Evolutionary conservation across 768 basidiomycete species (phyloP), one percentile per base, ranked within the genome.

Genomic region (Trametes meyenii): DNA sequence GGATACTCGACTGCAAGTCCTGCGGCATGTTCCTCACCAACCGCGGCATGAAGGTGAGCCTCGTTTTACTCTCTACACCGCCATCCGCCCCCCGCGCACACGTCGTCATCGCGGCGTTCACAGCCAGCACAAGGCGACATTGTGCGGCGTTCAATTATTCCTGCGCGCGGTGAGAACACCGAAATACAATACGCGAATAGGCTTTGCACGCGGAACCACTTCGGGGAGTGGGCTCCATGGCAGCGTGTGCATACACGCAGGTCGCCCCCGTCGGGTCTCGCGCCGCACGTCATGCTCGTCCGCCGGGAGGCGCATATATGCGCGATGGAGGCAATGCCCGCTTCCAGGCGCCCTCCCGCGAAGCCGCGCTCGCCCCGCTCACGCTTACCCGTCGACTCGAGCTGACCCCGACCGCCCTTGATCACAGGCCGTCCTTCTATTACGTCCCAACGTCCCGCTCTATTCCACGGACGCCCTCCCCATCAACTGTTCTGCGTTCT

Each of bases 391-490:
- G 35, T 53, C 17, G 55, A 62, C 55, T 43, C 45, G 40, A 21
- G 36, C 26, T 19, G 26, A 61, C n/a, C 29, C 61, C 58, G 56
- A 62, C 61, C 50, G 51, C 44, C 50, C 45, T 58, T 36, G 48
- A 40, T 65, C 56, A 51, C 67, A 92, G 91, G 92, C 92, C 49
- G 91, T 94, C 42, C 80, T 93, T n/a, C 80, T 94, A 21, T 80
- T 93, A 56, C 84, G 87, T 57, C 91, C 92, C 0, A 87, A 86
- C 58, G 87, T 94, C 68, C 84, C 92, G 45, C 83, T 94, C 46
- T 95, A 86, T 71, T 92, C 89, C 8, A 90, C 90, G 46, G 92
- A 94, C 72, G 89, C 90, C 29, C 75, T 88, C 35, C 92, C 91
- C 0, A 75, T 83, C 57, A 90, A 92, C 68, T 92, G 90, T 71